Evolutionary conservation across 2,329 filamentous ascomycete genomes (phyloP).

Genomic region (Pseudocercospora crystallina): DNA sequence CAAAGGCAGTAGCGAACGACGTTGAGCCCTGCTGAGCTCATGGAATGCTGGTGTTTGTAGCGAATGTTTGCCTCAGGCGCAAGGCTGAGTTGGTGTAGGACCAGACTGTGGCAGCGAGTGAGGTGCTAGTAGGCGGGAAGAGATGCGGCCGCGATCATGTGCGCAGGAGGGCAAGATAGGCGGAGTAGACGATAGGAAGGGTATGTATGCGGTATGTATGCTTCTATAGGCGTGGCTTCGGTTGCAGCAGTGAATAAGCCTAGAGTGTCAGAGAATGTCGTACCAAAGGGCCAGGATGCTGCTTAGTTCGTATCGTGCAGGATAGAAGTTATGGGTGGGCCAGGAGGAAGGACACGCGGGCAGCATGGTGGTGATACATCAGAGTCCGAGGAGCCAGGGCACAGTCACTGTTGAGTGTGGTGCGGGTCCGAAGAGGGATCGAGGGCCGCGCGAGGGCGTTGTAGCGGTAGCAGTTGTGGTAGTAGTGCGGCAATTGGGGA

Average conservation of each 20-base stretch:
- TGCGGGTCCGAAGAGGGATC: constrained; percentile 7
- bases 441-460: constrained; percentile 12
- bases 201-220: background rate
- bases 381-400: constrained; percentile 5
- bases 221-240: constrained; percentile 2
- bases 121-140: too few species aligned
- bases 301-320: constrained; percentile 5
- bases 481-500: constrained; percentile 1
- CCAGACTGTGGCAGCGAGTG: too few species aligned
- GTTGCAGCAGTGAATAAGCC: background rate
- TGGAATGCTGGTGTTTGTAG: constrained; percentile 1
- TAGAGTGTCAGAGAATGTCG: constrained; percentile 1
- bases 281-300: constrained; percentile 14
- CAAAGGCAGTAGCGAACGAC: constrained; percentile 23
- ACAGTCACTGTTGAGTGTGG: background rate
- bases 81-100: too few species aligned
- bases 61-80: too few species aligned
- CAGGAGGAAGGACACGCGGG: constrained; percentile 13
- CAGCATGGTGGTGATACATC: constrained; percentile 20
- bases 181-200: background rate
- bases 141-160: background rate
- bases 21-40: constrained; percentile 21
- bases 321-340: constrained; percentile 7
- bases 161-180: background rate
- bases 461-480: constrained; percentile 4